Evolutionary conservation across 345 rosid species (phyloP).

Genomic region (Eucalyptus pauciflora): DNA sequence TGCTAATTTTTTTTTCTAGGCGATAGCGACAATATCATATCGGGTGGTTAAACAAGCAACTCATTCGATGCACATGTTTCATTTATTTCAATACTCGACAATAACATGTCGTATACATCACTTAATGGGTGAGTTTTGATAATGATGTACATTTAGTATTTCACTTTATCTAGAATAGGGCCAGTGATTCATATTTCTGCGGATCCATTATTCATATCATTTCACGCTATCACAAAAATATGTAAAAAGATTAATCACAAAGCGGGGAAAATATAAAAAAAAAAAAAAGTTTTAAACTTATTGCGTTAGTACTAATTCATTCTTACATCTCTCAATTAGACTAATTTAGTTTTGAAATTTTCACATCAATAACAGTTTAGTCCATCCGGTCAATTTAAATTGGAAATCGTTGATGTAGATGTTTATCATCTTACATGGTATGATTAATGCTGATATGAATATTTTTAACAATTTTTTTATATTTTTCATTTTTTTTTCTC

Average conservation of each 20-base stretch:
- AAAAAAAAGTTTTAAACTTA: too few relatives aligned
- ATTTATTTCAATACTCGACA: background rate
- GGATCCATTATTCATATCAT: background rate
- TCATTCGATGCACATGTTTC: background rate
- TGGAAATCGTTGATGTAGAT: background rate
- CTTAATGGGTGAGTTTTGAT: background rate
- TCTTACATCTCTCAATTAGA: too few relatives aligned
- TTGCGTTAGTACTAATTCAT: rapidly evolving
- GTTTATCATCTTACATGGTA: too few relatives aligned
- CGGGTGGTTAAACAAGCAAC: background rate
- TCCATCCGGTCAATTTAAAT: too few relatives aligned
- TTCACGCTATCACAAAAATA: background rate
- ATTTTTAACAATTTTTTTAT: too few relatives aligned
- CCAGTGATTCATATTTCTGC: background rate
- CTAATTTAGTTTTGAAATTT: background rate
- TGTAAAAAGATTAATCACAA: background rate
- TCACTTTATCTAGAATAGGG: background rate
- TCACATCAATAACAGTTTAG: background rate
- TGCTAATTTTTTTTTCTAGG: background rate
- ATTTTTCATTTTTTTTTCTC: too few relatives aligned
- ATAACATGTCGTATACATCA: background rate
- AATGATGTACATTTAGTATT: background rate
- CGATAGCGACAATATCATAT: background rate
- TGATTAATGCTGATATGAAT: rapidly evolving
- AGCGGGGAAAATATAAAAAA: background rate